Evolutionary conservation across 805 yeast species (phyloP).

Genomic region (Lipomyces lipofer): DNA sequence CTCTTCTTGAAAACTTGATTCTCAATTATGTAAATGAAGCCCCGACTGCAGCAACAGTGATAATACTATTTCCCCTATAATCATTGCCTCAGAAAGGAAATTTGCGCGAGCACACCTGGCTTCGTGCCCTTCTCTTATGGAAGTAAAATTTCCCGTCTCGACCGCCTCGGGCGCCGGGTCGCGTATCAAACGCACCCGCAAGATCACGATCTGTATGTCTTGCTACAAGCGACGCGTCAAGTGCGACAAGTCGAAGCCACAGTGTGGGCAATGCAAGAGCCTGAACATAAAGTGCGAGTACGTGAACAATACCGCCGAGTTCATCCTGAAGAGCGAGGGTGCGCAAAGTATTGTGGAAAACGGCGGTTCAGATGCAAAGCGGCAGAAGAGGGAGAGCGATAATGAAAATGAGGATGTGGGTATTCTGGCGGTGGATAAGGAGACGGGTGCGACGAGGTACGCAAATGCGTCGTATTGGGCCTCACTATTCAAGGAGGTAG

Average conservation of each 20-base stretch:
- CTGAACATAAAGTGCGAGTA: constrained; percentile 19
- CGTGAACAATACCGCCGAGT: neutral
- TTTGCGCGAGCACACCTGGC: no score
- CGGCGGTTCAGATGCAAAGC: no score
- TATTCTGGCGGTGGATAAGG: constrained; percentile 12
- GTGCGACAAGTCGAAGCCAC: constrained; percentile 19
- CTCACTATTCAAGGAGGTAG: constrained; percentile 16
- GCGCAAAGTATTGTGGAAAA: no score
- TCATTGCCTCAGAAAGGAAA: no score
- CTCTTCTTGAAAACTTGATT: no score
- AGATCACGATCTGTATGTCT: constrained; percentile 21
- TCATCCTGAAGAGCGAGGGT: neutral
- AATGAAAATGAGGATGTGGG: constrained; percentile 8
- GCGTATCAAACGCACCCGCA: constrained; percentile 20
- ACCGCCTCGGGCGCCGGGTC: neutral
- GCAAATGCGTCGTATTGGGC: constrained; percentile 22
- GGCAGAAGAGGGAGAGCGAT: neutral
- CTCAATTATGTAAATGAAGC: no score
- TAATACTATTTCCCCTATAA: no score
- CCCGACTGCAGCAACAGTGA: no score
- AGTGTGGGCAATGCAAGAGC: constrained; percentile 19
- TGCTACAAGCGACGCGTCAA: constrained; percentile 26
- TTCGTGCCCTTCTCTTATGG: no score
- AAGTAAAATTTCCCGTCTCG: neutral
- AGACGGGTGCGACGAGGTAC: constrained; percentile 9